These are phyloP conservation scores for Cavenderia fasciculata DNA, from an alignment of 78 protist genomes.

Conservation along the genomic window DNA sequence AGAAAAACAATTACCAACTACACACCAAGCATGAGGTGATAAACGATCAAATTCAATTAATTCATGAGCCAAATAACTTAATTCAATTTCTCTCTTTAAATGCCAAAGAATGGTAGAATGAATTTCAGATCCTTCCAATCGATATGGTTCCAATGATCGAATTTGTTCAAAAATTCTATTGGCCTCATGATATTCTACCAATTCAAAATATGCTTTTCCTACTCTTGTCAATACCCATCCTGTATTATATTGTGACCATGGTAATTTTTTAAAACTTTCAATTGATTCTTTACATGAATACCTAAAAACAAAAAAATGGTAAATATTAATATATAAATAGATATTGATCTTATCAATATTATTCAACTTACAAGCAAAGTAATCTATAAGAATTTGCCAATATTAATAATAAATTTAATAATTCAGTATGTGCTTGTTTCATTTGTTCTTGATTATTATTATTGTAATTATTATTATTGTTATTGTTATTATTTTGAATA, in stretches of 20 bases:
- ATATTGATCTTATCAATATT: background rate
- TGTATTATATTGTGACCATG: slow-evolving; percentile 52
- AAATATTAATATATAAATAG: background rate
- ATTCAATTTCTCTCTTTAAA: slow-evolving; percentile 84
- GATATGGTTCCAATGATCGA: slow-evolving; percentile 52
- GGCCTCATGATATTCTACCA: slow-evolving; percentile 40
- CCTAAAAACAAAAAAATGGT: no score
- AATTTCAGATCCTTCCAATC: slow-evolving; percentile 82
- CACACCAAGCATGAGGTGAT: slow-evolving; percentile 90
- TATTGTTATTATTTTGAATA: no score
- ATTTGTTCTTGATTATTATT: background rate
- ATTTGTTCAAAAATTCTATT: slow-evolving; percentile 25
- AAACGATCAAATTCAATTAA: slow-evolving; percentile 76
- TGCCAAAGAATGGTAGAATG: slow-evolving; percentile 93
- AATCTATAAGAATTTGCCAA: slow-evolving; percentile 28
- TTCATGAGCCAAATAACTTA: slow-evolving; percentile 83
- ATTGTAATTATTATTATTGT: no score
- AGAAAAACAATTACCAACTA: slow-evolving; percentile 88
- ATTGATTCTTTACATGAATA: slow-evolving; percentile 58
- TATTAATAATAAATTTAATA: background rate
- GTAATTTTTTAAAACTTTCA: slow-evolving; percentile 28
- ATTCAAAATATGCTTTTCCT: slow-evolving; percentile 69
- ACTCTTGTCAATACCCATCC: slow-evolving; percentile 72
- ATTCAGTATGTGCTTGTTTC: background rate
- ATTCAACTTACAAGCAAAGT: slow-evolving; percentile 15